A percentile compares a stretch with the other conserved stretches of the same genome.
phyloP scores from a whole-genome alignment of 305 asterid species.

The Fraxinus sp. region DNA sequence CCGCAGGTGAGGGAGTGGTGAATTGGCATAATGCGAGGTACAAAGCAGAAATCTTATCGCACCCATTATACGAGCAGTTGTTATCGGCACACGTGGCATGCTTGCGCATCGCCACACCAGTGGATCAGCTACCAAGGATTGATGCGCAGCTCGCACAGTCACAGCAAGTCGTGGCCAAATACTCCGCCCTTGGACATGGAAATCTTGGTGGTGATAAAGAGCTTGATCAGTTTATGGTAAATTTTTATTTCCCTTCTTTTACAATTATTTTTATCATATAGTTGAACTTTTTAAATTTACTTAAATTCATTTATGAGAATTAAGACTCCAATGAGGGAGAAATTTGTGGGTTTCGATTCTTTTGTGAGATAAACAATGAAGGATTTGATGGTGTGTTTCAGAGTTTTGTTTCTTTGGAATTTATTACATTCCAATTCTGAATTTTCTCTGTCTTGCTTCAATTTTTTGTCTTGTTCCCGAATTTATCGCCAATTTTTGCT shows the following conservation, averaged over 20 bases:
- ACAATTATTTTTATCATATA: background rate
- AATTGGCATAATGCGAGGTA: constrained; percentile 49
- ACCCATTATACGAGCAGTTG: constrained; percentile 53
- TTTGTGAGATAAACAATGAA: background rate
- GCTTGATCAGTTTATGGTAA: constrained; percentile 58
- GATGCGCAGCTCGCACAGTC: constrained; percentile 54
- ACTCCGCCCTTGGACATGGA: constrained; percentile 43
- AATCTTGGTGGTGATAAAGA: constrained; percentile 37
- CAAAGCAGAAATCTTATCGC: constrained; percentile 48
- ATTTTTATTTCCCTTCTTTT: background rate
- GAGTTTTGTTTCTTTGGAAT: constrained; percentile 5
- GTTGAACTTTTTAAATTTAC: background rate
- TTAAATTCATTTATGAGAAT: background rate
- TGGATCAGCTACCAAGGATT: constrained; percentile 58
- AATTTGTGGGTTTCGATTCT: background rate
- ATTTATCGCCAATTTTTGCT: background rate
- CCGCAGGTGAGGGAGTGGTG: constrained; percentile 26
- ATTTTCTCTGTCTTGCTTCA: constrained; percentile 8
- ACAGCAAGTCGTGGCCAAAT: constrained; percentile 46
- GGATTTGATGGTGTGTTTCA: background rate
- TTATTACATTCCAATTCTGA: background rate
- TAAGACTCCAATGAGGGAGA: background rate
- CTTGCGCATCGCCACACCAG: constrained; percentile 56
- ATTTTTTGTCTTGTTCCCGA: background rate
- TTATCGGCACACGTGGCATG: constrained; percentile 53